Evolutionary conservation across 495 filamentous ascomycete genomes (phyloP).

Genomic region (Penicillium parvum): DNA sequence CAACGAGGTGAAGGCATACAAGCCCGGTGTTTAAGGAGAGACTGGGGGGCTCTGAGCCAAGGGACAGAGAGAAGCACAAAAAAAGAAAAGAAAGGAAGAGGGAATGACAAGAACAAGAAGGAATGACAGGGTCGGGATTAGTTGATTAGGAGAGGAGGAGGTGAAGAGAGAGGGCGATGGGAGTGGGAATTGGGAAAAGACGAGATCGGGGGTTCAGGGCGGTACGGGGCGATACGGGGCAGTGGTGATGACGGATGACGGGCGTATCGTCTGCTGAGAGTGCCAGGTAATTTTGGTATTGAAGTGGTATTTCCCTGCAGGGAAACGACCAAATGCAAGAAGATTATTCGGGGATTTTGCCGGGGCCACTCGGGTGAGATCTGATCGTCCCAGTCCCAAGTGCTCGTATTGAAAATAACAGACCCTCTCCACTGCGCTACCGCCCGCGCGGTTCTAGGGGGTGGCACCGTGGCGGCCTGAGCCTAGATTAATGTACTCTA

Average conservation of each 20-base stretch:
- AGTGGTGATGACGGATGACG: neutral
- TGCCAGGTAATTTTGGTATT: neutral
- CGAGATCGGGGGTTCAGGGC: neutral
- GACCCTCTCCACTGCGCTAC: conserved; percentile 25
- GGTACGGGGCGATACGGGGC: neutral
- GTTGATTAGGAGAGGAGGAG: conserved; percentile 15
- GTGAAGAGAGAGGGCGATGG: conserved; percentile 15
- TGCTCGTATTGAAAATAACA: too few species aligned
- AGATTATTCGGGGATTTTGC: neutral
- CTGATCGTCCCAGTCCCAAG: conserved; percentile 1
- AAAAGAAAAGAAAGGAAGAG: conserved; percentile 18
- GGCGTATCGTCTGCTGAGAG: too few species aligned
- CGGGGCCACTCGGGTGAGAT: neutral
- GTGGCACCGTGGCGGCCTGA: conserved; percentile 33
- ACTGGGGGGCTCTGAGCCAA: conserved; percentile 13
- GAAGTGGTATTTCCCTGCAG: too few species aligned
- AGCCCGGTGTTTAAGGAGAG: conserved; percentile 20
- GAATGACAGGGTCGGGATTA: too few species aligned
- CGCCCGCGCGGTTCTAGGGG: conserved; percentile 36
- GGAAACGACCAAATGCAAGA: neutral
- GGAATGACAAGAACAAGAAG: conserved; percentile 9
- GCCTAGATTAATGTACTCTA: too few species aligned
- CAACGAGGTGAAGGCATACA: conserved; percentile 10
- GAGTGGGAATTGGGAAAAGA: too few species aligned
- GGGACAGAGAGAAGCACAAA: conserved; percentile 15